Evolutionary conservation across 257 asterid species (phyloP).

Genomic region (Capsicum pubescens): DNA sequence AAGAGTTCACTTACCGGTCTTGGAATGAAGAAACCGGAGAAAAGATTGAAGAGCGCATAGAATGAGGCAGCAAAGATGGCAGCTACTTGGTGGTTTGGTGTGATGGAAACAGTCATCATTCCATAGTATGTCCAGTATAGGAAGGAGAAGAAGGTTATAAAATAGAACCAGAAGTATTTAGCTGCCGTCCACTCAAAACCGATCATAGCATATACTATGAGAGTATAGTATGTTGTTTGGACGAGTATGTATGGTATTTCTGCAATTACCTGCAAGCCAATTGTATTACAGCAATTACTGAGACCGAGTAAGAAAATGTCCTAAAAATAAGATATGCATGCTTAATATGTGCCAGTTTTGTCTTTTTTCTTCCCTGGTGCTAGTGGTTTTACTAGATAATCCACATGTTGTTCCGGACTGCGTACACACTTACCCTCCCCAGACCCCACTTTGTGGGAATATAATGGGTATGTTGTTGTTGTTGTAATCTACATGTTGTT

Average conservation of each 20-base stretch:
- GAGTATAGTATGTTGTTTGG: conserved; percentile 54
- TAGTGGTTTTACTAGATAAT: not conserved
- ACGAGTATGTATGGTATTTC: conserved; percentile 60
- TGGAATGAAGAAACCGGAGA: conserved; percentile 70
- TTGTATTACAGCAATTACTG: conserved; percentile 18
- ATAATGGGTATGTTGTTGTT: too few species aligned
- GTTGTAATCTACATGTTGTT: not conserved
- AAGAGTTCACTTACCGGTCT: conserved; percentile 53
- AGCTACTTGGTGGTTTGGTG: conserved; percentile 62
- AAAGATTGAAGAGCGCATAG: conserved; percentile 63
- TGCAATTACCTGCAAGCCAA: conserved; percentile 45
- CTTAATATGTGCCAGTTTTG: not conserved
- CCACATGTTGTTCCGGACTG: not conserved
- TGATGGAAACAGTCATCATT: conserved; percentile 66
- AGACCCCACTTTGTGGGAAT: too few species aligned
- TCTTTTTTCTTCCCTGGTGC: not conserved
- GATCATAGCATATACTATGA: conserved; percentile 60
- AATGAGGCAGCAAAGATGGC: conserved; percentile 54
- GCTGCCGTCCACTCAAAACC: conserved; percentile 55
- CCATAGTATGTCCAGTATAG: conserved; percentile 66
- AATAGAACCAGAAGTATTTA: conserved; percentile 64
- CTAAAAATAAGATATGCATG: not conserved
- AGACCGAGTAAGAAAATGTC: conserved; percentile 11
- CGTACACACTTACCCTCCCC: too few species aligned
- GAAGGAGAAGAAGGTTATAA: conserved; percentile 55